Base-by-base conservation (phyloP, 169 alveolate genomes). In the Theileria sp. region DNA sequence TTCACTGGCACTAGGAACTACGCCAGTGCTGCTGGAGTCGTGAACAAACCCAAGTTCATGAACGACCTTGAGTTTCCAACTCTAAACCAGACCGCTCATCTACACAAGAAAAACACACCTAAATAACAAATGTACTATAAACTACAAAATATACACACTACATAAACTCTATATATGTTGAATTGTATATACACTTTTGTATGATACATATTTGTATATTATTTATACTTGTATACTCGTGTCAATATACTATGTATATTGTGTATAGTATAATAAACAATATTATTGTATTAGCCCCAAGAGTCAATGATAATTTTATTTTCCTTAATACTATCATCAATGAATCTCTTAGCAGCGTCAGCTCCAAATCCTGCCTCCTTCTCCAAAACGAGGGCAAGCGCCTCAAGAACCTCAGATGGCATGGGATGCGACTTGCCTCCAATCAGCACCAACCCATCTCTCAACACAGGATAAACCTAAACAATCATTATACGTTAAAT, bases 381-480 rank as follows among this genome's bases (percentile, higher is more conserved):
- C 44, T 69, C 78, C 21, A 84, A 81, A 36, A 84, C 28, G 30
- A 64, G 69, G 38, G 26, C 3, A 21, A 84, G 79, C 0, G 77
- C 13, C 64, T 84, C 82, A 61, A 77, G 23, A 1, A 84, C 83
- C 77, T 75, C 72, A 50, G 75, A 67, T 17, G 90, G 90, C 90
- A 84, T 84, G 17, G 90, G 90, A 60, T 84, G 86, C n/a, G 90
- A 84, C 50, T 75, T 83, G 30, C 90, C 90, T 9, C 86, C 19
- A 17, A 84, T 70, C 21, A 84, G n/a, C 10, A 84, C 82, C 54
- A 77, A 23, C 15, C 87, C 86, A 38, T 54, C 34, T 77, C 69
- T 44, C 72, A 84, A 12, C 6, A 84, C 54, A 26, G 75, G 32
- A 34, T 64, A 12, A 26, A 71, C 79, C 75, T 66, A 66, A 38